Base-by-base conservation (phyloP, 108 stramenopile species). In the Epipyxis sp. region DNA sequence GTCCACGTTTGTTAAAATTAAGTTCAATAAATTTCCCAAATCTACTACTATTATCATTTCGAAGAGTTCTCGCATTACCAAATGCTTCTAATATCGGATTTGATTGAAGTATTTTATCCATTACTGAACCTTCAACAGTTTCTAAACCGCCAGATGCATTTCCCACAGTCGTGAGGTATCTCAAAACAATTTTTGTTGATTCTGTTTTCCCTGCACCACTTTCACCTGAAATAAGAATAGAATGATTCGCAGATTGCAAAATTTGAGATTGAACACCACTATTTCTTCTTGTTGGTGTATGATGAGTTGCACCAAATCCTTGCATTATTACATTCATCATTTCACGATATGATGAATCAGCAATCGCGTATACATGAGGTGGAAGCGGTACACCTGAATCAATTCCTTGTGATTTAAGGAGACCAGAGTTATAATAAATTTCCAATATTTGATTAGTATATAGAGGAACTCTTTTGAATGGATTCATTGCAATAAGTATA, bases 191-290 rank as follows among this genome's bases (percentile, higher is more conserved):
- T 79, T 98, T 98, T 57, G 95, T 94, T 0, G 95, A 95, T 37
- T 97, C 98, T 3, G 96, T 98, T 79, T 97, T 98, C 16, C 95
- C 96, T n/a, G 98, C 94, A 13, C 98, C 97, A 69, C 82, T 85
- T 85, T 98, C 97, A 54, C 95, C 96, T 0, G 85, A 87, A 1
- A 97, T 94, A n/a, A 97, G 86, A 61, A 97, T 94, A 50, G 88
- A 86, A 81, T 95, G 96, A 62, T 94, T 91, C 84, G 76, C 88
- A 0, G 90, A 87, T 1, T 92, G 92, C n/a, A 89, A 92, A 80
- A 91, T 87, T 1, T 92, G 92, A 6, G 92, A 91, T 46, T 93
- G 86, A 25, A 92, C 76, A 20, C 46, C 46, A 50, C 46, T 50
- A 20, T 50, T 50, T 6, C 13, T 50, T 13, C 20, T 6, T 13